Percentiles rank a stretch among this genome's conserved stretches.
These are phyloP conservation scores for Podospora appendiculata DNA, from an alignment of 495 filamentous ascomycete genomes.

Conservation along the genomic window DNA sequence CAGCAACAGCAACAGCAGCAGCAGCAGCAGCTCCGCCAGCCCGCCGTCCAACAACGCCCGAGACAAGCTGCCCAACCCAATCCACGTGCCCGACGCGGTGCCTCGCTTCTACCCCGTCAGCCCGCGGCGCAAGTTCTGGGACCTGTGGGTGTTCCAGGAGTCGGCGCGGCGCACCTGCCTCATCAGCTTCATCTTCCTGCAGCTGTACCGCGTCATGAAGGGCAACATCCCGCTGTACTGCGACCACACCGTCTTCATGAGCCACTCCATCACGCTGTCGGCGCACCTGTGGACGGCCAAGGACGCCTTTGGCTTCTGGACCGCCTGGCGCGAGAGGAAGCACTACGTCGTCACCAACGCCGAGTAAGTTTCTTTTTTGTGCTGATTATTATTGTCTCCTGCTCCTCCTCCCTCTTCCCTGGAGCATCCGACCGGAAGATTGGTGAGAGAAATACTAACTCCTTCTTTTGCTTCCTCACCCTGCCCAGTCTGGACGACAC, in stretches of 20 bases:
- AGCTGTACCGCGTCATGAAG: slow-evolving; percentile 30
- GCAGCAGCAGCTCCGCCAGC: not conserved
- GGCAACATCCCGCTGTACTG: slow-evolving; percentile 18
- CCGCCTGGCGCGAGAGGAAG: slow-evolving; percentile 37
- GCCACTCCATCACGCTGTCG: slow-evolving; percentile 37
- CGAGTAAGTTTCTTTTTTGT: slow-evolving; percentile 12
- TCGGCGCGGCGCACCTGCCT: slow-evolving; percentile 41
- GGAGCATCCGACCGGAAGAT: too few relatives aligned
- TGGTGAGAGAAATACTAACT: too few relatives aligned
- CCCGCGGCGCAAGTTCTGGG: slow-evolving; percentile 28
- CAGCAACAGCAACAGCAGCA: too few relatives aligned
- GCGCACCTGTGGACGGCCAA: slow-evolving; percentile 40
- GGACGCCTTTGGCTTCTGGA: slow-evolving; percentile 36
- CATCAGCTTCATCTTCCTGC: slow-evolving; percentile 30
- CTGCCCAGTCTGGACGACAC: slow-evolving; percentile 17
- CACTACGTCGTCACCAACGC: slow-evolving; percentile 35
- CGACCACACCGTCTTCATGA: slow-evolving; percentile 25
- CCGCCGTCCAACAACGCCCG: not conserved
- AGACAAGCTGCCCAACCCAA: too few relatives aligned
- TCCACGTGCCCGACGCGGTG: slow-evolving; percentile 15
- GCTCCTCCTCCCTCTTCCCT: not conserved
- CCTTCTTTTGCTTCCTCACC: too few relatives aligned
- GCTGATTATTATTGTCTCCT: not conserved
- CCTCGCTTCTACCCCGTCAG: slow-evolving; percentile 29
- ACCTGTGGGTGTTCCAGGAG: slow-evolving; percentile 38